phyloP scores from a whole-genome alignment of 139 green algal species.

The Desmodesmus armatus region DNA sequence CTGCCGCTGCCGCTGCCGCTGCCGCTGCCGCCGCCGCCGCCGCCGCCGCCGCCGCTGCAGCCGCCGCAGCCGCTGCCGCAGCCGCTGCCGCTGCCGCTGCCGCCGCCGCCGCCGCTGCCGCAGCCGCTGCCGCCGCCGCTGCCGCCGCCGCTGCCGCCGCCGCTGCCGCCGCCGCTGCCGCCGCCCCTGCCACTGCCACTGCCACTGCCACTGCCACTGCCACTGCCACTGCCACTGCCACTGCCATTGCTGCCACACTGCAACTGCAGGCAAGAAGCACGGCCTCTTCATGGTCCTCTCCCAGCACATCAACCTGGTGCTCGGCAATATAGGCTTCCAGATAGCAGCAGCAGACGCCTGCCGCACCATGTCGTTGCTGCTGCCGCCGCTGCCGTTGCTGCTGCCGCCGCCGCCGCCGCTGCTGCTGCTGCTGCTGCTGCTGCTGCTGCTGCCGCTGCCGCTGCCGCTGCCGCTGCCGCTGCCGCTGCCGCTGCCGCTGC shows the following conservation, averaged over 20 bases:
- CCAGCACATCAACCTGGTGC: not conserved
- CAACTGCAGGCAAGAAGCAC: not conserved
- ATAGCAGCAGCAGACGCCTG: not conserved
- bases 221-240: not conserved
- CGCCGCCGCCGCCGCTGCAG: not conserved
- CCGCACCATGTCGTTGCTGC: not conserved
- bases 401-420: not conserved
- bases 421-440: constrained; percentile 1
- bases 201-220: not conserved
- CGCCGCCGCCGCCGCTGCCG: not conserved
- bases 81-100: not conserved
- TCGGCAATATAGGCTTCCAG: not conserved
- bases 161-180: not conserved
- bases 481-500: constrained; percentile 11
- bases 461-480: not conserved
- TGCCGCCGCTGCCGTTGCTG: not conserved
- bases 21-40: not conserved
- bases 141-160: not conserved
- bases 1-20: not conserved
- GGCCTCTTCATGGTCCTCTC: not conserved
- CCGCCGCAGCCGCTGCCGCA: not conserved
- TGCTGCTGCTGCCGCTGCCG: not conserved
- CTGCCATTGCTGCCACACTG: not conserved
- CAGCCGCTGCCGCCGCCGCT: constrained; percentile 11
- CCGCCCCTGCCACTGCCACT: not conserved